Conservation (phyloP, 208 protist species). For the Leishmania lainsoni region DNA sequence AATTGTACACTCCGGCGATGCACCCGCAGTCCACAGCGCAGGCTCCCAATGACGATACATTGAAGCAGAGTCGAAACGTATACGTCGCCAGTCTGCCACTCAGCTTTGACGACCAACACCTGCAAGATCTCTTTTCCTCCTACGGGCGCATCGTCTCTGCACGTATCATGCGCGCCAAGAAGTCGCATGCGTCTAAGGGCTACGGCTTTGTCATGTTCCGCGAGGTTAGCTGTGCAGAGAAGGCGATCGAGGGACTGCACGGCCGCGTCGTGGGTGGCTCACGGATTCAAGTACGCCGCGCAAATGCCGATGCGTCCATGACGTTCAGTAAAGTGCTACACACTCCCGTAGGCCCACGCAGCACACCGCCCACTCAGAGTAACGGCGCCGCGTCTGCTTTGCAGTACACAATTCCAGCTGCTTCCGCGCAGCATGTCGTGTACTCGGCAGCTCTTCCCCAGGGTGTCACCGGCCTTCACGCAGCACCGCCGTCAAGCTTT, state of each 20-base stretch:
- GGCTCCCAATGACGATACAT: slow-evolving; percentile 17
- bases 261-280: slow-evolving; percentile 48
- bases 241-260: slow-evolving; percentile 45
- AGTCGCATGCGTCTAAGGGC: slow-evolving; percentile 57
- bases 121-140: slow-evolving; percentile 61
- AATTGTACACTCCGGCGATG: slow-evolving; percentile 18
- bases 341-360: neutral
- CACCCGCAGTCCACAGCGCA: neutral
- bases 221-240: slow-evolving; percentile 37
- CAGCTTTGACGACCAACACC: slow-evolving; percentile 62
- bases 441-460: slow-evolving; percentile 11
- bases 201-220: slow-evolving; percentile 84
- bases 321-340: slow-evolving; percentile 31
- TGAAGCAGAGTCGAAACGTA: slow-evolving; percentile 40
- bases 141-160: slow-evolving; percentile 66
- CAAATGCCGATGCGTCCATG: slow-evolving; percentile 51
- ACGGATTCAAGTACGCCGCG: slow-evolving; percentile 75
- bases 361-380: slow-evolving; percentile 9
- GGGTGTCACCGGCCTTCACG: neutral
- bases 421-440: slow-evolving; percentile 5
- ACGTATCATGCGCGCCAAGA: slow-evolving; percentile 68
- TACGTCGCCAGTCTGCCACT: slow-evolving; percentile 80
- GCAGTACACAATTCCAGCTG: neutral
- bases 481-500: slow-evolving; percentile 3
- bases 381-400: slow-evolving; percentile 6